Percentiles rank a stretch among this genome's conserved stretches.
phyloP scores from a whole-genome alignment of 352 stramenopile species.

The Pythium aphanidermatum region DNA sequence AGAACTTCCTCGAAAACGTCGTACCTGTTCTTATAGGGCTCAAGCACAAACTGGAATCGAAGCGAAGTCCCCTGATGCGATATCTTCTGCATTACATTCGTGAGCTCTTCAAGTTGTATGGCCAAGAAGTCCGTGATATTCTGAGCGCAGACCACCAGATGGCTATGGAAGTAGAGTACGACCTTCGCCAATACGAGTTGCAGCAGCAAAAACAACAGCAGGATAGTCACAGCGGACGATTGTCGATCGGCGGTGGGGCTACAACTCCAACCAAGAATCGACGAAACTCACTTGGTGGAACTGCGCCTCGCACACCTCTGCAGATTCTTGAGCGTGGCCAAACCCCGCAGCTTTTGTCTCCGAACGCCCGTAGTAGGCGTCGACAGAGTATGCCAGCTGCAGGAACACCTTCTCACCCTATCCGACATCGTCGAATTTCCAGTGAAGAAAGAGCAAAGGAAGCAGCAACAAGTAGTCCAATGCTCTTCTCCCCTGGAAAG shows the following conservation, averaged over 20 bases:
- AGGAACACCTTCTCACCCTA: constrained; percentile 30
- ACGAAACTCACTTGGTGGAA: not conserved
- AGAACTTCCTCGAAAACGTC: constrained; percentile 96
- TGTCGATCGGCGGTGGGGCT: constrained; percentile 10
- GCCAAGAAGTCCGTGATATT: constrained; percentile 92
- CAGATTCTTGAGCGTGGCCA: constrained; percentile 7
- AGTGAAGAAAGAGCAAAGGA: constrained; percentile 33
- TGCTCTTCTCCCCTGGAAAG: constrained; percentile 54
- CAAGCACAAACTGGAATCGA: constrained; percentile 92
- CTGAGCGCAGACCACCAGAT: constrained; percentile 91
- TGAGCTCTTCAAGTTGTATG: constrained; percentile 92
- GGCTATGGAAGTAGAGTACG: constrained; percentile 95
- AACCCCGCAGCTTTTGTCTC: constrained; percentile 17
- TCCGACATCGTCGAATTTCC: constrained; percentile 28
- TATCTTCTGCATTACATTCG: constrained; percentile 93
- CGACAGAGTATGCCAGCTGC: constrained; percentile 42
- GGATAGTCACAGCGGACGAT: constrained; percentile 31
- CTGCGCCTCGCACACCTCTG: constrained; percentile 12
- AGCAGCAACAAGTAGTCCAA: constrained; percentile 5
- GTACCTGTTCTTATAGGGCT: constrained; percentile 95
- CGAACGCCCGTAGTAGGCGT: constrained; percentile 7
- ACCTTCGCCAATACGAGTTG: constrained; percentile 81
- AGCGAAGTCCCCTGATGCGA: constrained; percentile 90
- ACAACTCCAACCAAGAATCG: constrained; percentile 11
- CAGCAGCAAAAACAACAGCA: constrained; percentile 46